Evolutionary conservation across 768 basidiomycete species (phyloP).

Genomic region (Albatrellus ellisii): DNA sequence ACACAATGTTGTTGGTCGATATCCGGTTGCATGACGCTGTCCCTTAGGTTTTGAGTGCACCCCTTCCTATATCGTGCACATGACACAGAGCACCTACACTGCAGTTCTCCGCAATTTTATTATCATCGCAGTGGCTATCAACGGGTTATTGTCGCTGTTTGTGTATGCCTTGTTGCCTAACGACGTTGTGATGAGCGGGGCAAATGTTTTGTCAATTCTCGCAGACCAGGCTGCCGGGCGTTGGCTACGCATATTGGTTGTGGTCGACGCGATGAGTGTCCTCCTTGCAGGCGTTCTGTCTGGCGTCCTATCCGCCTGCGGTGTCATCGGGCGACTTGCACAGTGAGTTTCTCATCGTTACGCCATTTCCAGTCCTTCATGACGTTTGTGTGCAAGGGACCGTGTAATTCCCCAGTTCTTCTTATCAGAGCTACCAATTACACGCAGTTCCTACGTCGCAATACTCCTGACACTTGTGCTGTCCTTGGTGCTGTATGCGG

Average conservation of each 20-base stretch:
- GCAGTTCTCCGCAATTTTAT: slow-evolving; percentile 12
- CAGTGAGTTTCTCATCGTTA: neutral
- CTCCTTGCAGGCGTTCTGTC: slow-evolving; percentile 13
- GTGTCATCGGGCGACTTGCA: slow-evolving; percentile 12
- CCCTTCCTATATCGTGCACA: slow-evolving; percentile 11
- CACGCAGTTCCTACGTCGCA: slow-evolving; percentile 8
- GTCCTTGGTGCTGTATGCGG: slow-evolving; percentile 11
- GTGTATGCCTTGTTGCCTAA: slow-evolving; percentile 9
- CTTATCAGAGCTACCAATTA: slow-evolving; percentile 8
- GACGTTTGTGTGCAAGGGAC: slow-evolving; percentile 2
- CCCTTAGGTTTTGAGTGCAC: slow-evolving; percentile 13
- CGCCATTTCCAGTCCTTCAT: neutral
- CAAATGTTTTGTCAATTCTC: slow-evolving; percentile 11
- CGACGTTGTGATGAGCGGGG: slow-evolving; percentile 2
- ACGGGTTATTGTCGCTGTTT: slow-evolving; percentile 8
- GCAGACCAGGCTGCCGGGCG: slow-evolving; percentile 7
- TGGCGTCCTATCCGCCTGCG: slow-evolving; percentile 8
- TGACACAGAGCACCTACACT: slow-evolving; percentile 9
- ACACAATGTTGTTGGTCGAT: neutral
- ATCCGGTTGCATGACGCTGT: neutral
- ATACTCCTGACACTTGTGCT: slow-evolving; percentile 6
- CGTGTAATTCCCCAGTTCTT: slow-evolving; percentile 11
- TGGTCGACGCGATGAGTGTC: slow-evolving; percentile 11
- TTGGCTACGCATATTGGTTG: slow-evolving; percentile 11
- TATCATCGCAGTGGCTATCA: slow-evolving; percentile 8